Base-by-base conservation (phyloP, 495 filamentous ascomycete genomes). In the Penicillium soppii region DNA sequence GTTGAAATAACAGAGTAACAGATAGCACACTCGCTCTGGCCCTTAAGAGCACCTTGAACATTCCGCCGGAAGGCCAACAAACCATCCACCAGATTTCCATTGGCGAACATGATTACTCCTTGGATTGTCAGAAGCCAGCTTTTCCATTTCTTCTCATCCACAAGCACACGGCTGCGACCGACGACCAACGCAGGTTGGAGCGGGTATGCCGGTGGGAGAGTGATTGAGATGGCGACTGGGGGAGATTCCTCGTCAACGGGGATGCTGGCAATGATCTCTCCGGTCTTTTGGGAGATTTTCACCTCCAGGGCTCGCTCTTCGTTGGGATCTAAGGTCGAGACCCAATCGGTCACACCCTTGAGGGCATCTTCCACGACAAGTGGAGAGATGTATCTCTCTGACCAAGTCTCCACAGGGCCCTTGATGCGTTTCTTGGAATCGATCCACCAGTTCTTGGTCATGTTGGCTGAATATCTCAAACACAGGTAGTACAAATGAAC, bases 1-100 rank as follows among this genome's bases (percentile, higher is more conserved):
- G 79, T 83, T 22, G 88, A 86, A 45, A 98, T 87, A 57, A 97
- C 91, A 38, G 85, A 90, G 71, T 97, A 97, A 74, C 94, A 98
- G 63, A 97, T 97, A 4, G 94, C 89, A 62, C 94, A 99, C 72
- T 97, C 94, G 10, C 81, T 91, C 65, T 97, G 91, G 3, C 90
- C 92, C 71, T 95, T 92, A 53, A 99, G 75, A 9, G 91, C 87
- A 1, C 89, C 89, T 12, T 83, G 80, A 1, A 97, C 83, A 66
- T 97, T 96, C 44, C 82, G 79, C 23, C 87, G 79, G 79, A 92
- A 97, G 16, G 88, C 83, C 21, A 83, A 72, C 19, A 99, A 75
- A 0, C 91, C 94, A 51, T 97, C 92, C 26, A 88, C 86, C 52
- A 97, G 78, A 57, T 77, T 86, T 42, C 87, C 89, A 62, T 91